Percentiles rank a stretch among this genome's conserved stretches.
These are phyloP conservation scores for Peterozyma toletana DNA, from an alignment of 805 yeast genomes.

Conservation along the genomic window DNA sequence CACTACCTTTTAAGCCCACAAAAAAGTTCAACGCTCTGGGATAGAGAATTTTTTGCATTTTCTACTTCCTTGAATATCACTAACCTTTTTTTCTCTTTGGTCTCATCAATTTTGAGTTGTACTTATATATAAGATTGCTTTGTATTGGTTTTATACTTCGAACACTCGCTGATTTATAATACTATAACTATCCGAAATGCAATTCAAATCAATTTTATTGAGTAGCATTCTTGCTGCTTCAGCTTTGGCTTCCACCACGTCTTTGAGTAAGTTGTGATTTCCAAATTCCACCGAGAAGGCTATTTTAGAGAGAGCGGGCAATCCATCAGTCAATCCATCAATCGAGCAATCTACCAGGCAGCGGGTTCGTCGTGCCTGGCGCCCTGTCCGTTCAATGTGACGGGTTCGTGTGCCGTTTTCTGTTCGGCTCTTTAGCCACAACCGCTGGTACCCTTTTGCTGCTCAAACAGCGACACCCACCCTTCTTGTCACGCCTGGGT, in stretches of 20 bases:
- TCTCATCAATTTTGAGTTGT: too few relatives aligned
- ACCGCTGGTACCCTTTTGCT: background rate
- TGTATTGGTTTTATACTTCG: too few relatives aligned
- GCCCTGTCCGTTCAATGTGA: background rate
- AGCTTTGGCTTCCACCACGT: slow-evolving; percentile 31
- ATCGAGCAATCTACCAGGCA: background rate
- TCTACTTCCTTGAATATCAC: too few relatives aligned
- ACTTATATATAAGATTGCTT: too few relatives aligned
- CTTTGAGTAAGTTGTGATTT: slow-evolving; percentile 26
- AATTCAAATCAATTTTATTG: slow-evolving; percentile 44
- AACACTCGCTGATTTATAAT: too few relatives aligned
- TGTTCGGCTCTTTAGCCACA: slow-evolving; percentile 4
- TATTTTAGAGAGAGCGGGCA: background rate
- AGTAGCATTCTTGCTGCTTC: slow-evolving; percentile 43
- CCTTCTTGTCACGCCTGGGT: too few relatives aligned
- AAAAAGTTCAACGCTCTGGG: too few relatives aligned
- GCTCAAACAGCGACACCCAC: background rate
- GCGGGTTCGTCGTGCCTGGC: too few relatives aligned
- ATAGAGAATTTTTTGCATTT: too few relatives aligned
- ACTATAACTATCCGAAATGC: slow-evolving; percentile 29
- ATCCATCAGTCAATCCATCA: background rate
- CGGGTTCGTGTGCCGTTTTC: slow-evolving; percentile 2
- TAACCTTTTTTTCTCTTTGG: too few relatives aligned
- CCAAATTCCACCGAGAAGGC: background rate
- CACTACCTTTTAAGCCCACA: too few relatives aligned